Evolutionary conservation across 2,329 filamentous ascomycete species (phyloP).

Genomic region (Sporothrix pallida): DNA sequence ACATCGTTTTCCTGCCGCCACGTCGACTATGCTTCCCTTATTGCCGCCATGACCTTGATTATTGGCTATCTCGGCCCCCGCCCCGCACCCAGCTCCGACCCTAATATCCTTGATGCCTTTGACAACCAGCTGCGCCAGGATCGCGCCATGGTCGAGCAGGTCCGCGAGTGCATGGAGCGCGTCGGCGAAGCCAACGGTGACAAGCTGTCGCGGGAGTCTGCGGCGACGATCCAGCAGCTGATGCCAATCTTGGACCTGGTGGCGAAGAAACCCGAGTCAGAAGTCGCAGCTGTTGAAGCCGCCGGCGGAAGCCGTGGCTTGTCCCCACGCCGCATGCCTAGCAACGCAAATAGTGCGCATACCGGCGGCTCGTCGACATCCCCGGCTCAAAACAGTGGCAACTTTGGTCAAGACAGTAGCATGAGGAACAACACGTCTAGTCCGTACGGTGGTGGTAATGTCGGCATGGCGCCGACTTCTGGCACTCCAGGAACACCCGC

Average conservation of each 20-base stretch:
- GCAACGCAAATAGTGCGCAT: neutral
- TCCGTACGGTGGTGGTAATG: neutral
- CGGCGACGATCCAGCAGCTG: slow-evolving; percentile 52
- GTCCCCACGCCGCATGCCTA: neutral
- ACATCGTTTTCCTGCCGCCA: slow-evolving; percentile 53
- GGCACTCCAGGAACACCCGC: neutral
- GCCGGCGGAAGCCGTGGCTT: neutral
- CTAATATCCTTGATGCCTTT: slow-evolving; percentile 31
- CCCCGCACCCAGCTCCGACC: slow-evolving; percentile 25
- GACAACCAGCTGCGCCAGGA: slow-evolving; percentile 46
- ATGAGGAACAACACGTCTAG: neutral
- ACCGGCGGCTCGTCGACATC: neutral
- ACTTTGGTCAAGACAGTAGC: neutral
- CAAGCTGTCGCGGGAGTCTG: slow-evolving; percentile 51
- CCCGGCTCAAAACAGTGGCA: neutral
- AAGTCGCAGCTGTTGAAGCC: slow-evolving; percentile 26
- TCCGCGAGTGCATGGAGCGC: slow-evolving; percentile 48
- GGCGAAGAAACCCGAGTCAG: slow-evolving; percentile 16
- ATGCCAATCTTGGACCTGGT: slow-evolving; percentile 50
- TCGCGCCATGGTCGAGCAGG: slow-evolving; percentile 47
- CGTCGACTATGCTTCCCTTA: slow-evolving; percentile 58
- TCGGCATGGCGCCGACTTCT: neutral
- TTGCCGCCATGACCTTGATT: slow-evolving; percentile 58
- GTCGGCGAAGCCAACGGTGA: slow-evolving; percentile 50
- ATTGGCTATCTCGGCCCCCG: slow-evolving; percentile 55